A percentile compares a stretch with the other conserved stretches of the same genome.
phyloP scores from a whole-genome alignment of 2,329 filamentous ascomycete species.

The Aspergillus spinulosporus region DNA sequence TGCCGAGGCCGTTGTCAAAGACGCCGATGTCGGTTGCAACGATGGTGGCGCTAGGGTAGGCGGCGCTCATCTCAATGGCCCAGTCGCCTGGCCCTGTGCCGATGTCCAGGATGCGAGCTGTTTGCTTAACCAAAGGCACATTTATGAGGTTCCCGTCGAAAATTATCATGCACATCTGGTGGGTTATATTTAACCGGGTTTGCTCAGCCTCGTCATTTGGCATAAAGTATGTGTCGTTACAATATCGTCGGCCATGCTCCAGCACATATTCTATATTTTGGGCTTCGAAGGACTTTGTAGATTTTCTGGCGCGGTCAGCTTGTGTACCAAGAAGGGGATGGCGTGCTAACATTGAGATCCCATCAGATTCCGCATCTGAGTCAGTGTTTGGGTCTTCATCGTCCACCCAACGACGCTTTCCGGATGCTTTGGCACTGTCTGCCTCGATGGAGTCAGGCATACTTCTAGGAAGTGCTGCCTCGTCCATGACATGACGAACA shows the following conservation, averaged over 20 bases:
- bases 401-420: conserved; percentile 14
- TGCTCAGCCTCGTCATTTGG: conserved; percentile 68
- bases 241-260: conserved; percentile 63
- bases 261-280: conserved; percentile 55
- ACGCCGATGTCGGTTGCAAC: conserved; percentile 47
- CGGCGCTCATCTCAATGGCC: conserved; percentile 50
- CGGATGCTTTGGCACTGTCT: conserved; percentile 13
- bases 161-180: conserved; percentile 60
- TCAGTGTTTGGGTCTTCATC: conserved; percentile 17
- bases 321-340: not conserved
- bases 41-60: conserved; percentile 48
- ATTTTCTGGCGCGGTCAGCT: conserved; percentile 30
- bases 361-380: conserved; percentile 21
- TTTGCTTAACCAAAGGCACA: conserved; percentile 29
- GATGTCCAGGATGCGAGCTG: conserved; percentile 42
- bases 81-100: conserved; percentile 54
- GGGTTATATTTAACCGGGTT: conserved; percentile 61
- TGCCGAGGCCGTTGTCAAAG: conserved; percentile 44
- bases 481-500: conserved; percentile 33
- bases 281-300: conserved; percentile 38
- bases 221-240: conserved; percentile 64
- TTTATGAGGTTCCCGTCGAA: conserved; percentile 37
- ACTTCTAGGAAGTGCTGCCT: conserved; percentile 20
- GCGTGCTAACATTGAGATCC: conserved; percentile 29
- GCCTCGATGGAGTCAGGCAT: conserved; percentile 16